Conservation (phyloP, 2,329 filamentous ascomycete species). For the Aspergillus versicolor region DNA sequence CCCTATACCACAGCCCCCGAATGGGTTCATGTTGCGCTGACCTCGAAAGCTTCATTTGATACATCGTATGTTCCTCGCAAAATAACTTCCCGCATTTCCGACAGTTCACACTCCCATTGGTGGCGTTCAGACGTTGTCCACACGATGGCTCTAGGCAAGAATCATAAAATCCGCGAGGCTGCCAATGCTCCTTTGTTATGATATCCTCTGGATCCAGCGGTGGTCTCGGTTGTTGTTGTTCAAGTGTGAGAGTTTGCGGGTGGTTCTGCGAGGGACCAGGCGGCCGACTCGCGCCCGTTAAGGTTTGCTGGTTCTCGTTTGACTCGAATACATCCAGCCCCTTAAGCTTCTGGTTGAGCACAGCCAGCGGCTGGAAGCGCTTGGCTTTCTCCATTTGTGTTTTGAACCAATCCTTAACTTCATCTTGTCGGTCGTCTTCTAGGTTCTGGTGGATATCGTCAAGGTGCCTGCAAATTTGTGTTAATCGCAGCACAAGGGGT, state of each 20-base stretch:
- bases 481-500: slow-evolving; percentile 17
- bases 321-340: slow-evolving; percentile 92
- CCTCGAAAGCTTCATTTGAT: slow-evolving; percentile 95
- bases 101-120: slow-evolving; percentile 87
- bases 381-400: slow-evolving; percentile 92
- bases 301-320: slow-evolving; percentile 64
- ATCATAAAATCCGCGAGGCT: slow-evolving; percentile 71
- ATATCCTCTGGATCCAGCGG: slow-evolving; percentile 80
- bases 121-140: slow-evolving; percentile 72
- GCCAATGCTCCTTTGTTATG: slow-evolving; percentile 87
- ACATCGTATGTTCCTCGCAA: slow-evolving; percentile 98
- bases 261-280: slow-evolving; percentile 23
- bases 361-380: slow-evolving; percentile 84
- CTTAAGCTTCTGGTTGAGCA: slow-evolving; percentile 90
- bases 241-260: slow-evolving; percentile 25
- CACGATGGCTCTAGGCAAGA: slow-evolving; percentile 85
- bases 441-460: slow-evolving; percentile 90
- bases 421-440: slow-evolving; percentile 82
- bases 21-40: slow-evolving; percentile 87
- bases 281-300: slow-evolving; percentile 36
- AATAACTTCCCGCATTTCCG: slow-evolving; percentile 89
- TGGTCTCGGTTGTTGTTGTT: slow-evolving; percentile 32
- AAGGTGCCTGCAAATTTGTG: slow-evolving; percentile 58
- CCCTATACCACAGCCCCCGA: slow-evolving; percentile 86
- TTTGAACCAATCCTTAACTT: slow-evolving; percentile 97